These are phyloP conservation scores for Podospora pseudopauciseta DNA, from an alignment of 495 filamentous ascomycete species.

Conservation along the genomic window DNA sequence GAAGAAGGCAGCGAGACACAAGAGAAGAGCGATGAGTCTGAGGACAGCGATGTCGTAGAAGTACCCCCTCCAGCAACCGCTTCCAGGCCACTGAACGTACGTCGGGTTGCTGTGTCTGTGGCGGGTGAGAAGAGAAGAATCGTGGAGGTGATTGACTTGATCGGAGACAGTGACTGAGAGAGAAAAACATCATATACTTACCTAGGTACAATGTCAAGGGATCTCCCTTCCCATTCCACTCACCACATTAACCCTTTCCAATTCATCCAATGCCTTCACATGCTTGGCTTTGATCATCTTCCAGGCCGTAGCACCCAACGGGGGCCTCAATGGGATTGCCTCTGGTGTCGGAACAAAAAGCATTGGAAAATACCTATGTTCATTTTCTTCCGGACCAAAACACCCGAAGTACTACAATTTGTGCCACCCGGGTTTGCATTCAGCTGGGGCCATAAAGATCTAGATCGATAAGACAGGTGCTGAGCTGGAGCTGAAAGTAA, in stretches of 20 bases:
- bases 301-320: constrained; percentile 42
- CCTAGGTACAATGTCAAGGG: background rate
- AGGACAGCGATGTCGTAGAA: no score
- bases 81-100: no score
- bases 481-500: background rate
- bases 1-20: no score
- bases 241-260: constrained; percentile 38
- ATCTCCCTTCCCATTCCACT: constrained; percentile 17
- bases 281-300: constrained; percentile 37
- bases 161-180: no score
- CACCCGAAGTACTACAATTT: background rate
- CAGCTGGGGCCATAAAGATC: background rate
- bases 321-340: constrained; percentile 42
- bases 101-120: no score
- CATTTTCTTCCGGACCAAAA: no score
- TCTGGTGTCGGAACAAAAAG: background rate
- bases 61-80: no score
- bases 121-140: no score
- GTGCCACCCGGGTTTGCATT: background rate
- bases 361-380: no score
- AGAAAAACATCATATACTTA: no score
- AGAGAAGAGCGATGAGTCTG: no score
- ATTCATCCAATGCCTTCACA: constrained; percentile 33
- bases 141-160: no score
- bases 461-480: background rate